Conservation (phyloP, 441 rosid species). For the Adansonia gregorii region DNA sequence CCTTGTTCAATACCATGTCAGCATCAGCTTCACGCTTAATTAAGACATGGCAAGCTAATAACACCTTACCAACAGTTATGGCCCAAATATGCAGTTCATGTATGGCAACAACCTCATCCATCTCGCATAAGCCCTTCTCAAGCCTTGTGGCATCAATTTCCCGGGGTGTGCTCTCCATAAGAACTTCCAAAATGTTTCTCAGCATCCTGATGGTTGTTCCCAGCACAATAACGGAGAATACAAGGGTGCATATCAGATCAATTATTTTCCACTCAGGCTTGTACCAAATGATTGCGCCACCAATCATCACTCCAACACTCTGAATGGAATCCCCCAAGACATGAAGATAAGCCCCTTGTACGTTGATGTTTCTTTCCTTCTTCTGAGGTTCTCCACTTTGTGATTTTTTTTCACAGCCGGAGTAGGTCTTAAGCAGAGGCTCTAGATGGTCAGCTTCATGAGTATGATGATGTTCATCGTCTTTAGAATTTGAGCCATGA, state of each 20-base stretch:
- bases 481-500: conserved; percentile 17
- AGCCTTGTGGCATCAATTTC: conserved; percentile 53
- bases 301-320: conserved; percentile 18
- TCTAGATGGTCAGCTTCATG: conserved; percentile 34
- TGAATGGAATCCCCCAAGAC: conserved; percentile 15
- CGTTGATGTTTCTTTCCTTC: conserved; percentile 27
- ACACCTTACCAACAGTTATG: conserved; percentile 63
- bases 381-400: conserved; percentile 33
- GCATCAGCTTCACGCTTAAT: conserved; percentile 35
- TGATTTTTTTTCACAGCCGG: conserved; percentile 36
- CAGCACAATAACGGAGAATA: conserved; percentile 3
- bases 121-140: conserved; percentile 61
- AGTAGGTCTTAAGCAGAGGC: conserved; percentile 41
- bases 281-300: conserved; percentile 7
- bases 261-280: conserved; percentile 11
- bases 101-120: conserved; percentile 69
- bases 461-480: conserved; percentile 35
- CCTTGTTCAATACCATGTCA: conserved; percentile 7
- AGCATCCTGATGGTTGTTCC: conserved; percentile 18
- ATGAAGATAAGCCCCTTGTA: conserved; percentile 18
- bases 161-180: conserved; percentile 15
- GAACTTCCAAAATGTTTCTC: conserved; percentile 10
- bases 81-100: conserved; percentile 82
- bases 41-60: conserved; percentile 66
- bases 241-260: conserved; percentile 10